Base-by-base conservation (phyloP, 2,329 filamentous ascomycete species). In the Fusarium musae region DNA sequence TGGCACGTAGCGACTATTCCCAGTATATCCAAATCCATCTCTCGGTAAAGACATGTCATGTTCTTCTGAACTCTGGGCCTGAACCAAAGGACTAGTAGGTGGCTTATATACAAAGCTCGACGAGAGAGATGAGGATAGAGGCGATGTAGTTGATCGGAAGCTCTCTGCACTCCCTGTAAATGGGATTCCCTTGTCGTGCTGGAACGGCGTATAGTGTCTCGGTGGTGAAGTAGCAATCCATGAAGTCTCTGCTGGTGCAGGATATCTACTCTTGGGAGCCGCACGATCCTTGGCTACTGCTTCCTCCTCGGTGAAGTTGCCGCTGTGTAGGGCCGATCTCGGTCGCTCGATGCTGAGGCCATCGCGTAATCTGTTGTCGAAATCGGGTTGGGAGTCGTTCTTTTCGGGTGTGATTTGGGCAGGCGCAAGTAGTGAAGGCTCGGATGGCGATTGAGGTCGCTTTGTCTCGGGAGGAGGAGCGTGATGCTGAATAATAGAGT, bases 11-110 rank as follows among this genome's bases (percentile, higher is more conserved):
- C 93, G 89, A 50, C 93, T 87, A 19, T 80, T 79, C 60, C 79
- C 80, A 79, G 42, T 83, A 80, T 89, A 84, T 53, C 90, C 85
- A 59, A 88, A 85, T 46, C 83, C 82, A 62, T 88, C 85, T 60
- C 87, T 81, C 26, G 85, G 85, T 71, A 88, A 85, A 5, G 89
- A 86, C 53, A 92, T 85, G 65, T 94, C 79, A 23, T 79, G 79
- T 74, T 96, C 94, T 11, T 94, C 92, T 75, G 95, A 96, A 82
- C 92, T 97, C 78, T 94, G 91, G 46, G 95, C 94, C 78, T 98
- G 92, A 2, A 97, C 95, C 16, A 99, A 85, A 19, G 96, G 96
- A 77, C 95, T 98, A 5, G 96, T 98, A 1, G 96, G 96, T 5
- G 93, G 90, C 82, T 96, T 93, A 70, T 97, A 93, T 37, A 93